Evolutionary conservation across 2,329 filamentous ascomycete genomes (phyloP).

Genomic region (Fusarium sublunatum): DNA sequence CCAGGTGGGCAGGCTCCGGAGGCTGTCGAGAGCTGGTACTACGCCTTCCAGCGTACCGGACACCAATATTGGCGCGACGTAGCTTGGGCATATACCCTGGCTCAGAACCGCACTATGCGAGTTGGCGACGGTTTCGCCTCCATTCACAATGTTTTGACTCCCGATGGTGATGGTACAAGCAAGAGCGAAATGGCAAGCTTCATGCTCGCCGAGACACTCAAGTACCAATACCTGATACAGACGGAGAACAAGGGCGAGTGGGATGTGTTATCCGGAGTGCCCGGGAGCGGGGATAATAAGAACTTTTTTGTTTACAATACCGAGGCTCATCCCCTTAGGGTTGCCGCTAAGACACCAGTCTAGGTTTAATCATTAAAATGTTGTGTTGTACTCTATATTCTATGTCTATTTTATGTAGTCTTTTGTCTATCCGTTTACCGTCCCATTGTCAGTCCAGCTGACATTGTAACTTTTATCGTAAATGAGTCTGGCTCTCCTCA

Average conservation of each 20-base stretch:
- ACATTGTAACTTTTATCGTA: rapidly evolving
- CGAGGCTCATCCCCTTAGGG: conserved; percentile 62
- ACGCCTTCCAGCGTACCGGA: conserved; percentile 78
- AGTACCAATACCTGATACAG: conserved; percentile 69
- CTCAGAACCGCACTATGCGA: conserved; percentile 9
- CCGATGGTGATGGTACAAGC: conserved; percentile 66
- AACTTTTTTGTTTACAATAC: conserved; percentile 62
- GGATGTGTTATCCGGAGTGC: conserved; percentile 15
- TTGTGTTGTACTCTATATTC: background rate
- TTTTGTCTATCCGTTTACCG: background rate
- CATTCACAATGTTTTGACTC: conserved; percentile 68
- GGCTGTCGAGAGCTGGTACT: conserved; percentile 83
- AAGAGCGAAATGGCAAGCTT: conserved; percentile 77
- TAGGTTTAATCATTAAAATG: background rate
- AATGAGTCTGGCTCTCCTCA: conserved; percentile 33
- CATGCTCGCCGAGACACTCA: conserved; percentile 85
- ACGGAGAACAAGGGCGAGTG: conserved; percentile 60
- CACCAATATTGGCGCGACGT: conserved; percentile 71
- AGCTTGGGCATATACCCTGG: conserved; percentile 64
- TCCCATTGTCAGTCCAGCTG: background rate
- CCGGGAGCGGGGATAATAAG: conserved; percentile 68
- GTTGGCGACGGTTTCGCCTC: conserved; percentile 3
- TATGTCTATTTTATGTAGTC: background rate
- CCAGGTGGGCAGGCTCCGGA: conserved; percentile 54
- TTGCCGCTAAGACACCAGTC: conserved; percentile 9